phyloP scores from a whole-genome alignment of 2,329 filamentous ascomycete species.

The Cladorrhinum sp. region DNA sequence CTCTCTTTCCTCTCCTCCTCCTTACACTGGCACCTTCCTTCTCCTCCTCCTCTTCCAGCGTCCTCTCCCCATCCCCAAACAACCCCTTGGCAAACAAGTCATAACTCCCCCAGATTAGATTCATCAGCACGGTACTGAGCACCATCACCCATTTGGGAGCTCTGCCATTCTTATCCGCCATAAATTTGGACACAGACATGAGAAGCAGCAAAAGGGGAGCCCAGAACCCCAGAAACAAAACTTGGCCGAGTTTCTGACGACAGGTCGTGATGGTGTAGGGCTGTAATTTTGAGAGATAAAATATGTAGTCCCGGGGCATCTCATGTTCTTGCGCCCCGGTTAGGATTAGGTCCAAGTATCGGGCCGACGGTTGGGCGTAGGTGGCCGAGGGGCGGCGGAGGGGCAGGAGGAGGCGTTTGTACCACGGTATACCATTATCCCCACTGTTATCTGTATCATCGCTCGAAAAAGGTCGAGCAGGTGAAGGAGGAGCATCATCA shows the following conservation, averaged over 20 bases:
- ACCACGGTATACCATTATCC: no score
- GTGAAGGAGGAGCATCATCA: constrained; percentile 22
- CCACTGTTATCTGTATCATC: constrained; percentile 23
- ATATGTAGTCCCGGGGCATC: constrained; percentile 75
- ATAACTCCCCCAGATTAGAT: constrained; percentile 44
- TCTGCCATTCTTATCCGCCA: constrained; percentile 62
- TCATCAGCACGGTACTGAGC: constrained; percentile 51
- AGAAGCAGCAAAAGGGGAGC: constrained; percentile 55
- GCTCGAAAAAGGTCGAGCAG: neutral
- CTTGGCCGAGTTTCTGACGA: constrained; percentile 64
- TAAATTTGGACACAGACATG: constrained; percentile 44
- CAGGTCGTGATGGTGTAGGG: constrained; percentile 67
- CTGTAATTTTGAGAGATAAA: constrained; percentile 66
- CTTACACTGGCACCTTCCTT: constrained; percentile 8
- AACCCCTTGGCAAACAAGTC: constrained; percentile 50
- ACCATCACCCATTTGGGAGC: constrained; percentile 65
- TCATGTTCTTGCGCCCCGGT: constrained; percentile 75
- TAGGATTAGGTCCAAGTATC: constrained; percentile 78
- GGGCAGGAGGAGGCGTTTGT: constrained; percentile 44
- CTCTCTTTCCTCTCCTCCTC: constrained; percentile 13
- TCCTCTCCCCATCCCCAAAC: constrained; percentile 86
- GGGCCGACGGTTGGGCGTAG: constrained; percentile 77
- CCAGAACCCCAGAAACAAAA: constrained; percentile 60
- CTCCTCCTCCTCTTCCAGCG: constrained; percentile 33
- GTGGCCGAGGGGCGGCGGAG: constrained; percentile 59